Evolutionary conservation across 129 eudicot species (phyloP), one percentile per base, ranked within the genome.

Genomic region (Artemisia tridentata): DNA sequence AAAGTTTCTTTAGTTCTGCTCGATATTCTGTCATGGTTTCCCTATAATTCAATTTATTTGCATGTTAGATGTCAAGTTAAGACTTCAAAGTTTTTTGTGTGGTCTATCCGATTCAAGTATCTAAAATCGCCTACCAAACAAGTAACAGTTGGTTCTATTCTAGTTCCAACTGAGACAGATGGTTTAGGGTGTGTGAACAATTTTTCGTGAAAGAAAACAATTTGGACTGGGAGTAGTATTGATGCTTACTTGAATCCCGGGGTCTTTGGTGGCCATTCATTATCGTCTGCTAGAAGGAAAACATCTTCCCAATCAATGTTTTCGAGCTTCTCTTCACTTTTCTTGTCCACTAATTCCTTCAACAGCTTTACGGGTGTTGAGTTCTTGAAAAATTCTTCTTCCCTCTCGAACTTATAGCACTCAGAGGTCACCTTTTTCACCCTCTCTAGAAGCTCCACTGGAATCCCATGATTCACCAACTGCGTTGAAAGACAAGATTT

Each of bases 281-380:
- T 90, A 12, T 76, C 87, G 50, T 93, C 92, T 0, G 96, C 49
- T 67, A 93, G 92, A 54, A 88, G 81, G 57, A 74, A 82, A 3
- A 78, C 81, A 12, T 82, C 96, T 55, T 91, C 97, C 97, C 97
- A 91, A 55, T 91, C 97, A 13, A 82, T 73, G 55, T 80, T 83
- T 4, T 93, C 91, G 11, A 90, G 45, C 79, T 77, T 92, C 18
- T 74, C 84, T 10, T 17, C 72, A 3, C 74, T 78, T 23, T 77
- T 81, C 14, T 84, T 78, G 43, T 82, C 88, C 10, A 84, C 4
- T 34, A 92, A 27, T 56, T 92, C 98, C 41, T 92, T 80, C 68
- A 93, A 72, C 75, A 82, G 54, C 68, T 80, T 78, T 15, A 82
- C 88, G 0, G 90, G 82, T n/a, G 74, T 79, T 0, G 97, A 85